phyloP scores from a whole-genome alignment of 2,329 filamentous ascomycete species.

The Cryphonectria radicalis region DNA sequence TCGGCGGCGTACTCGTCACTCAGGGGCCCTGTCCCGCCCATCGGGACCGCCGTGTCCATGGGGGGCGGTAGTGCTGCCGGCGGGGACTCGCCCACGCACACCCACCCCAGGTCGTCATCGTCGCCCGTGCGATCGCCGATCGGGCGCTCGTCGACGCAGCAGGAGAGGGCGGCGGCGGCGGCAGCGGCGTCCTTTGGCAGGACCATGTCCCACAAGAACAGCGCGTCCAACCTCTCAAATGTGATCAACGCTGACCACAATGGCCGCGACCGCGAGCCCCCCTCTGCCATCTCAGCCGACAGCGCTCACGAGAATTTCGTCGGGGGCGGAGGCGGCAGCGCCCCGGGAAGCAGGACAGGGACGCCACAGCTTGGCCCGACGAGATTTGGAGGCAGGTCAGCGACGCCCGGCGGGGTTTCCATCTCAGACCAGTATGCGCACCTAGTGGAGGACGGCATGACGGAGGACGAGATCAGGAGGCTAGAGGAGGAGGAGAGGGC shows the following conservation, averaged over 20 bases:
- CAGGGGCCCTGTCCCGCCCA: slow-evolving; percentile 26
- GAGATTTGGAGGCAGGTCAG: slow-evolving; percentile 30
- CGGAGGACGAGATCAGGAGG: slow-evolving; percentile 57
- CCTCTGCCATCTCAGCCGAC: slow-evolving; percentile 20
- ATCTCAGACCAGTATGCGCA: slow-evolving; percentile 50
- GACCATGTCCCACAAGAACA: slow-evolving; percentile 7
- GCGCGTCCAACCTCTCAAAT: slow-evolving; percentile 15
- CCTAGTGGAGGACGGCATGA: slow-evolving; percentile 65
- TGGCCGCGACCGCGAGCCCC: slow-evolving; percentile 6
- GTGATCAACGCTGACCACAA: slow-evolving; percentile 5
- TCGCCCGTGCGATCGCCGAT: slow-evolving; percentile 14
- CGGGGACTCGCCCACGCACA: slow-evolving; percentile 27
- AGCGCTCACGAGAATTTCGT: slow-evolving; percentile 1
- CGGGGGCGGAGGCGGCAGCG: neutral
- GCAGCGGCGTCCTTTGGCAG: slow-evolving; percentile 39
- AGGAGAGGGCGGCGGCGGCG: slow-evolving; percentile 35
- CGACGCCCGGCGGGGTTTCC: slow-evolving; percentile 40
- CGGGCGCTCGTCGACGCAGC: slow-evolving; percentile 23
- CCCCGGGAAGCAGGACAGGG: neutral
- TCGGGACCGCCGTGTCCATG: slow-evolving; percentile 22
- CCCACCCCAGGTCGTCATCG: neutral
- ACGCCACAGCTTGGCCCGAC: slow-evolving; percentile 22
- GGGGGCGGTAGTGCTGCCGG: slow-evolving; percentile 13
- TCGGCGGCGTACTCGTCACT: slow-evolving; percentile 23
- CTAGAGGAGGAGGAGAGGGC: slow-evolving; percentile 62